Evolutionary conservation across 768 basidiomycete genomes (phyloP).

Genomic region (Austroboletus eburneus): DNA sequence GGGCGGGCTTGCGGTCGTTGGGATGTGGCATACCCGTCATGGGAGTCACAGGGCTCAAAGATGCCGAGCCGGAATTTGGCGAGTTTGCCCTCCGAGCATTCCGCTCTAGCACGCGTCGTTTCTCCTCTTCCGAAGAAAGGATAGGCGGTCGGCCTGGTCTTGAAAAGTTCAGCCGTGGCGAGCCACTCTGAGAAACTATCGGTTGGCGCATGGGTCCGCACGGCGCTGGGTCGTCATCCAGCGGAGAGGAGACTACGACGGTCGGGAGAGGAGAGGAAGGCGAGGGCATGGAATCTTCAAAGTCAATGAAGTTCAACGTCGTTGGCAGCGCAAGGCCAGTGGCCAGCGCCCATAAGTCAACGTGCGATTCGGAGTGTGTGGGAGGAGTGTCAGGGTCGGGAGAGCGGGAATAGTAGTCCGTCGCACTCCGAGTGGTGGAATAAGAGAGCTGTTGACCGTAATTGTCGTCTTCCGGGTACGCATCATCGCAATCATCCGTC

Average conservation of each 20-base stretch:
- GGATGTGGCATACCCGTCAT: constrained; percentile 20
- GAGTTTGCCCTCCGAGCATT: constrained; percentile 44
- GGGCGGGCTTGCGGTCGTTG: neutral
- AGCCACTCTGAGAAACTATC: constrained; percentile 30
- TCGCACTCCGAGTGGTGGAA: too few relatives aligned
- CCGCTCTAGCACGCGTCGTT: constrained; percentile 51
- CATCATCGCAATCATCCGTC: constrained; percentile 30
- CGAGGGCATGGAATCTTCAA: constrained; percentile 14
- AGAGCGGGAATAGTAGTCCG: constrained; percentile 1
- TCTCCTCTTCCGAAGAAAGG: constrained; percentile 35
- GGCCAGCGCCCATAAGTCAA: constrained; percentile 18
- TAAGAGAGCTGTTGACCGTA: constrained; percentile 26
- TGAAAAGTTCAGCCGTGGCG: constrained; percentile 55
- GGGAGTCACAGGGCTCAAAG: constrained; percentile 17
- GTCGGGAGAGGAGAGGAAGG: constrained; percentile 39
- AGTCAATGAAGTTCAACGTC: constrained; percentile 3
- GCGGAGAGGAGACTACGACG: constrained; percentile 51
- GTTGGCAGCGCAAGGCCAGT: constrained; percentile 6
- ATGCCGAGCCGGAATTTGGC: constrained; percentile 14
- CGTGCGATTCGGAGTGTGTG: neutral
- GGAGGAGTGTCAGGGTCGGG: constrained; percentile 1
- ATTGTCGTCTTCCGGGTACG: constrained; percentile 41
- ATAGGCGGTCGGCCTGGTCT: constrained; percentile 51
- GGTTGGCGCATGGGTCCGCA: constrained; percentile 34
- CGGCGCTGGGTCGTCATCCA: constrained; percentile 24